Evolutionary conservation across 345 rosid species (phyloP), one percentile per base, ranked within the genome.

Genomic region (Noccaea caerulescens): DNA sequence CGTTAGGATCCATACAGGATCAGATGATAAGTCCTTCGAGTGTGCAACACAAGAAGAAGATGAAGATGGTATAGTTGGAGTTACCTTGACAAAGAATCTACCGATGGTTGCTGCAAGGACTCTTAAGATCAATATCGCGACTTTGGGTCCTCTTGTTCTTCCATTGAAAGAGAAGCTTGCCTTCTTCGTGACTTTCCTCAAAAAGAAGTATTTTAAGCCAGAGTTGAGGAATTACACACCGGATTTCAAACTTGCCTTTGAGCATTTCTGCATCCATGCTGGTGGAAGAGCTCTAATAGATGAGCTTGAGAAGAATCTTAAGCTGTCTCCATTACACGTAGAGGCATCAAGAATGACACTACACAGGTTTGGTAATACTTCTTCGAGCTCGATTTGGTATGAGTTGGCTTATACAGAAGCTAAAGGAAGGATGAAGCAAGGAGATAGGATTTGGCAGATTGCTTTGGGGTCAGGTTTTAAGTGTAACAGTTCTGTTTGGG

Each of bases 301-400:
- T 63, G 88, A 87, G 76, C 16, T 87, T 0, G 83, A 89, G 72
- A 87, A 84, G 80, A 87, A 81, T 58, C 80, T 89, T 27, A 64
- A 75, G 10, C 83, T 89, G 0, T 71, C 78, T 6, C 77, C 87
- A 0, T 77, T 85, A 86, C 89, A 84, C 39, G 82, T 83, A 63
- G 96, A 89, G 49, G 92, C 96, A 9, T 85, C 92, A 1, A 83
- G 87, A 72, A 89, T 89, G 96, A 86, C 92, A 10, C 75, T 89
- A n/a, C 82, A 85, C 63, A 75, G 96, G 72, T 87, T 87, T 38
- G 92, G 92, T 12, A 87, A 89, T 46, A 87, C 90, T 16, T 85
- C 92, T 1, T 87, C 90, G 7, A 84, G 86, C 72, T 89, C 87
- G 4, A 70, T 87, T 9, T 89, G 90, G 90, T 87, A 89, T 4